Conservation (phyloP, 306 rosid genomes). For the Psophocarpus tetragonolobus region DNA sequence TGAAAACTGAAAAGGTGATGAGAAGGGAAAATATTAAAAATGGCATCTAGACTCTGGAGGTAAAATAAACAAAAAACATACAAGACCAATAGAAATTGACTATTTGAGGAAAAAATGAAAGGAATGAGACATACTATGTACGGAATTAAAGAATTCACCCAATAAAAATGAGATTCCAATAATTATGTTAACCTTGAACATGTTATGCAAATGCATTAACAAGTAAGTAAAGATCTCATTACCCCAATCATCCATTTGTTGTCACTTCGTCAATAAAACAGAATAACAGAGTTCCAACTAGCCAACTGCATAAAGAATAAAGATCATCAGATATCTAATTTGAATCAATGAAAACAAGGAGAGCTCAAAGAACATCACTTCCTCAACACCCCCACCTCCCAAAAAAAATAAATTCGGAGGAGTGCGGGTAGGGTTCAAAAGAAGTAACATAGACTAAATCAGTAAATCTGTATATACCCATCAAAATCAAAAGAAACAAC, state of each 20-base stretch:
- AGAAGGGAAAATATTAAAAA: neutral
- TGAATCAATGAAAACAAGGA: neutral
- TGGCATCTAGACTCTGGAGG: neutral
- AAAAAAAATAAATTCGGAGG: neutral
- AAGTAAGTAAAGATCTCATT: slow-evolving; percentile 16
- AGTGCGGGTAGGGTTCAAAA: neutral
- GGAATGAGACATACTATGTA: neutral
- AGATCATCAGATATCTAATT: neutral
- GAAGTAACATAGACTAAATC: neutral
- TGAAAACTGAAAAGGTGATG: neutral
- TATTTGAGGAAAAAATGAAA: neutral
- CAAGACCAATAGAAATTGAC: neutral
- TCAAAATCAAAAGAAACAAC: neutral
- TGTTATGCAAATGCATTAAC: neutral
- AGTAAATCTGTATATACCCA: neutral
- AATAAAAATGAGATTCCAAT: neutral
- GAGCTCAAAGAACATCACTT: neutral
- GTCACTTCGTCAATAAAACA: slow-evolving; percentile 13
- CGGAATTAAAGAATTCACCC: neutral
- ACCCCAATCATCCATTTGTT: slow-evolving; percentile 83
- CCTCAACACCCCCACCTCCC: neutral
- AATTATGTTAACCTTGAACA: neutral
- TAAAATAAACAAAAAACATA: neutral
- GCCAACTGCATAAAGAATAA: slow-evolving; percentile 24
- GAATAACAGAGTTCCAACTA: slow-evolving; percentile 11